Conservation (phyloP, 257 asterid species). For the Nemophila menziesii region DNA sequence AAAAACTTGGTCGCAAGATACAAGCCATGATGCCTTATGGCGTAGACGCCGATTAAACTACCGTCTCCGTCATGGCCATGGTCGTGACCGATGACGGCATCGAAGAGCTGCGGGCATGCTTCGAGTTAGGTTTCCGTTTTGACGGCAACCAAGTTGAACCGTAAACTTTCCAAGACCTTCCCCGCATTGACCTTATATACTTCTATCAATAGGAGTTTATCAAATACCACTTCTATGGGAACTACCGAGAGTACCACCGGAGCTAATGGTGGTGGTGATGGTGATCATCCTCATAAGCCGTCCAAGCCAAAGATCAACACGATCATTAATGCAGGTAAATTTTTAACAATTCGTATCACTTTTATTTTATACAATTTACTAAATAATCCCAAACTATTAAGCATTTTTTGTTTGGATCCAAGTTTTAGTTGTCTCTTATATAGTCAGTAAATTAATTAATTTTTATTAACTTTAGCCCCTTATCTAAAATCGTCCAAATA, state of each 20-base stretch:
- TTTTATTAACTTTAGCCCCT: too few species aligned
- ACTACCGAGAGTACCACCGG: conserved; percentile 30
- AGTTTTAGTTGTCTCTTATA: too few species aligned
- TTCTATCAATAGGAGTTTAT: conserved; percentile 29
- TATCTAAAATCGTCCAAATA: too few species aligned
- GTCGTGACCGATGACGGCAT: conserved; percentile 48
- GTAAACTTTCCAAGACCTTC: conserved; percentile 35
- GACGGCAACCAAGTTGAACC: conserved; percentile 54
- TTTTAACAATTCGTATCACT: too few species aligned
- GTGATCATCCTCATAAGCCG: conserved; percentile 17
- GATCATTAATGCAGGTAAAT: conserved; percentile 42
- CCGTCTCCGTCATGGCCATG: conserved; percentile 19
- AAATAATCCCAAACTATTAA: too few species aligned
- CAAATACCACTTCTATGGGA: conserved; percentile 20
- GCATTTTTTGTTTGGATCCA: too few species aligned
- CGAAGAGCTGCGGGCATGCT: conserved; percentile 62
- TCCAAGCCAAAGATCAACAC: conserved; percentile 15
- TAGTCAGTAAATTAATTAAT: too few species aligned
- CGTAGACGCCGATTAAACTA: conserved; percentile 21
- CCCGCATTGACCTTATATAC: conserved; percentile 60
- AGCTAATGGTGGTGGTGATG: conserved; percentile 16
- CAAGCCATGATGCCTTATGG: conserved; percentile 53
- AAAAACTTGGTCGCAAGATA: conserved; percentile 57
- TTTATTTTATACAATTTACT: too few species aligned
- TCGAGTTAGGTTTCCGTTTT: conserved; percentile 57